A percentile compares a stretch with the other conserved stretches of the same genome.
phyloP scores from a whole-genome alignment of 148 eudicot species.

The Mesembryanthemum crystallinum region DNA sequence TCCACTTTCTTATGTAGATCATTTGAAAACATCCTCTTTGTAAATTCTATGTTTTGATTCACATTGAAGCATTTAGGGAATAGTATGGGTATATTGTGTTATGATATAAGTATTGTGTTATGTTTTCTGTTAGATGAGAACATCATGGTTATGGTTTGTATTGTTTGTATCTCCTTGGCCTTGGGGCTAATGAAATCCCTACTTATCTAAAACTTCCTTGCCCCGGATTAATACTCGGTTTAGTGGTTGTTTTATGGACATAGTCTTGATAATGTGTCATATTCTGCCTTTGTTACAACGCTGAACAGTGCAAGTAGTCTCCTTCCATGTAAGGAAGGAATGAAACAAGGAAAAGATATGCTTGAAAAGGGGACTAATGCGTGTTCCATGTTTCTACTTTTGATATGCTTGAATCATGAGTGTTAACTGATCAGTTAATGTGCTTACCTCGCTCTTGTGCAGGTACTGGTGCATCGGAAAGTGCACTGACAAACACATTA shows the following conservation, averaged over 20 bases:
- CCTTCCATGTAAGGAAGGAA: background rate
- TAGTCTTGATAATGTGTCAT: background rate
- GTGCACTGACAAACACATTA: slow-evolving; percentile 94
- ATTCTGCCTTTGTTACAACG: background rate
- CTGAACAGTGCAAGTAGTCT: background rate
- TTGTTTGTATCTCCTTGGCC: no score
- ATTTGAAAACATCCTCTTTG: no score
- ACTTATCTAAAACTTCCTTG: no score
- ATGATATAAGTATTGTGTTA: no score
- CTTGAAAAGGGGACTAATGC: no score
- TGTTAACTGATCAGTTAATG: background rate
- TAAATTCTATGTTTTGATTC: no score
- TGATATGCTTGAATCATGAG: background rate
- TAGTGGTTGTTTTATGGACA: background rate
- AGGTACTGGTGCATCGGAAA: slow-evolving; percentile 99
- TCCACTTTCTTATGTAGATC: background rate
- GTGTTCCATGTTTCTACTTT: background rate
- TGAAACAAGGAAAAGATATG: no score
- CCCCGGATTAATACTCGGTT: background rate
- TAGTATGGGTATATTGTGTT: no score
- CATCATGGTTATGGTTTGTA: no score
- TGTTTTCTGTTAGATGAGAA: no score
- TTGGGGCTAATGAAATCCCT: no score
- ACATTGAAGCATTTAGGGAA: no score
- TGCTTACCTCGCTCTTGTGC: slow-evolving; percentile 7